A percentile compares a stretch with the other conserved stretches of the same genome.
These are phyloP conservation scores for Petrea volubilis DNA, from an alignment of 257 asterid genomes.

Conservation along the genomic window DNA sequence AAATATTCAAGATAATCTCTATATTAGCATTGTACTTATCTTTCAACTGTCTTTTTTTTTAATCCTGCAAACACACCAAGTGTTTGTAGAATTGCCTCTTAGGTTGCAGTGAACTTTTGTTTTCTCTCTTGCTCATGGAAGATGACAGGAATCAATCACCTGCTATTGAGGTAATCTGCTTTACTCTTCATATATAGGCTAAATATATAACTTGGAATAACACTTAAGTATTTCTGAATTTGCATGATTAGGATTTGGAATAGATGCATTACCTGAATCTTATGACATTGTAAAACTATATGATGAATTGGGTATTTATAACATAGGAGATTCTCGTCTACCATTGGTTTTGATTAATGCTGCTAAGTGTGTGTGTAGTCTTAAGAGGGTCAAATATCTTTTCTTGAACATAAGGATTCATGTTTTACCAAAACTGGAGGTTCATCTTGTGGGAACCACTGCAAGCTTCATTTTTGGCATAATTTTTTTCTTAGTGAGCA, in stretches of 20 bases:
- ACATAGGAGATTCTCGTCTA: neutral
- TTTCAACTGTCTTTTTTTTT: neutral
- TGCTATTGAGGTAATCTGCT: slow-evolving; percentile 22
- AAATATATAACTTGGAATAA: neutral
- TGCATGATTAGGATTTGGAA: neutral
- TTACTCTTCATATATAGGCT: neutral
- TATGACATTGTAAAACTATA: neutral
- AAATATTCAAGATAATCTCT: neutral
- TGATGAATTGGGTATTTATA: neutral
- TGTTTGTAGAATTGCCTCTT: slow-evolving; percentile 26
- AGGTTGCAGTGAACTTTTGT: neutral
- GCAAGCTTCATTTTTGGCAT: neutral
- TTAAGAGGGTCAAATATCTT: neutral
- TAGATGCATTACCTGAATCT: neutral
- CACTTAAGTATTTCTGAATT: neutral
- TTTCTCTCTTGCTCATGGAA: slow-evolving; percentile 28
- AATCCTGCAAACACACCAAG: slow-evolving; percentile 17
- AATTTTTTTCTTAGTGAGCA: neutral
- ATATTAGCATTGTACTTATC: slow-evolving; percentile 14
- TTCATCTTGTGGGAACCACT: neutral
- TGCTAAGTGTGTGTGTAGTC: neutral
- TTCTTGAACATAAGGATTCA: neutral
- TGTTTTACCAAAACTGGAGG: neutral
- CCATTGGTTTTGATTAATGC: neutral
- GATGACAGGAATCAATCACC: slow-evolving; percentile 26